These are phyloP conservation scores for Mentha longifolia DNA, from an alignment of 257 asterid genomes.

Conservation along the genomic window DNA sequence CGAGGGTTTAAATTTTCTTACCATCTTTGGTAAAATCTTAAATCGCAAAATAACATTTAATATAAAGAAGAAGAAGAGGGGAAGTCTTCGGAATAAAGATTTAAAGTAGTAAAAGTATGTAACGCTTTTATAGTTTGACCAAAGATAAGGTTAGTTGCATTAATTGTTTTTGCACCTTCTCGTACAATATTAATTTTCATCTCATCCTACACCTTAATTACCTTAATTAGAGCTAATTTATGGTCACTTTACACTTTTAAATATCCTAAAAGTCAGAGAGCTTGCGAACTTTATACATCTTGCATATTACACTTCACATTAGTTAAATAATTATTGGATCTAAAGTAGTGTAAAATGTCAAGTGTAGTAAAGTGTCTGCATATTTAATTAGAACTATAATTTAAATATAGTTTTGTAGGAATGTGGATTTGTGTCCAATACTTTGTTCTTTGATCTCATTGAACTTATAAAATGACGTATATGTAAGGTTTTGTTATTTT, in stretches of 20 bases:
- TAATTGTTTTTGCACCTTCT: background rate
- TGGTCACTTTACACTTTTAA: background rate
- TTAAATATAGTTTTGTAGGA: no score
- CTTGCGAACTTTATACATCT: background rate
- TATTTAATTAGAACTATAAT: no score
- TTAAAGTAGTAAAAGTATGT: background rate
- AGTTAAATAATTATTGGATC: background rate
- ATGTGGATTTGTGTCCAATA: no score
- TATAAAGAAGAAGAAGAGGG: no score
- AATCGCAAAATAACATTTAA: no score
- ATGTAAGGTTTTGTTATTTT: no score
- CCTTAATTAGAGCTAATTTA: background rate
- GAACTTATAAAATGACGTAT: background rate
- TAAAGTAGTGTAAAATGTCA: no score
- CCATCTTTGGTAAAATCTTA: no score
- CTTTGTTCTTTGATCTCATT: no score
- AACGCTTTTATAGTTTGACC: conserved; percentile 13
- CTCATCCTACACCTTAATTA: background rate
- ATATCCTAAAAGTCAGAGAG: background rate
- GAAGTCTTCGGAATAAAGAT: background rate
- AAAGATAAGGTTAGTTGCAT: background rate
- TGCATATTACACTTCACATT: background rate
- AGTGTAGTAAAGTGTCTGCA: no score
- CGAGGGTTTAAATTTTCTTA: no score
- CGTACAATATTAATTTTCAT: background rate